Evolutionary conservation across 1,284 basidiomycete species (phyloP).

Genomic region (Trichosporon sp.): DNA sequence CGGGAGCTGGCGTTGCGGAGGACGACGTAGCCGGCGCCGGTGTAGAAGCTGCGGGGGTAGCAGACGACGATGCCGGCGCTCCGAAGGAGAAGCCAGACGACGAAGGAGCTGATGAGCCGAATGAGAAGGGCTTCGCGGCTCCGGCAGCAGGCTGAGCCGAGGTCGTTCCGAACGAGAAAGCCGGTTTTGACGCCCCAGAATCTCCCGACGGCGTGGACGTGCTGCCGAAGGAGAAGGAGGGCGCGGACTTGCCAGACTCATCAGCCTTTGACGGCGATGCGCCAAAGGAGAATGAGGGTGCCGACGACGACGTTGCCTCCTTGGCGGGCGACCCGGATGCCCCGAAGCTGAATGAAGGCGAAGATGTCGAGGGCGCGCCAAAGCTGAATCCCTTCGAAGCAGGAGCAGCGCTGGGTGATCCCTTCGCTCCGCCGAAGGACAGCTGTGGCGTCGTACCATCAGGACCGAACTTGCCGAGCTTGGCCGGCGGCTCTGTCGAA

Average conservation of each 20-base stretch:
- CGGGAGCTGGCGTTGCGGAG: neutral
- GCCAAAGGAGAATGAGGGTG: constrained; percentile 13
- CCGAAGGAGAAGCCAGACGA: constrained; percentile 18
- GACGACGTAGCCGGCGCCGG: constrained; percentile 11
- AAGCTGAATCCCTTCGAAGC: constrained; percentile 9
- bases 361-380: neutral
- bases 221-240: constrained; percentile 31
- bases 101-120: constrained; percentile 13
- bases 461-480: constrained; percentile 43
- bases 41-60: neutral
- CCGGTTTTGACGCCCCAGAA: constrained; percentile 8
- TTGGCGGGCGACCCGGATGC: neutral
- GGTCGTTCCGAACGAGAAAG: constrained; percentile 22
- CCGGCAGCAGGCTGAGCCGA: constrained; percentile 14
- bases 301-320: constrained; percentile 11
- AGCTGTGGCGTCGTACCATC: constrained; percentile 37
- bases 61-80: neutral
- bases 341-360: constrained; percentile 10
- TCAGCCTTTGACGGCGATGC: constrained; percentile 3
- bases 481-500: constrained; percentile 26
- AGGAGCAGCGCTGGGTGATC: constrained; percentile 15
- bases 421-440: constrained; percentile 35
- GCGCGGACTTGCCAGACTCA: constrained; percentile 1
- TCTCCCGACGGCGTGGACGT: constrained; percentile 17
- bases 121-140: constrained; percentile 21